These are phyloP conservation scores for Colletotrichum tropicale DNA, from an alignment of 2,329 filamentous ascomycete species.

Conservation along the genomic window DNA sequence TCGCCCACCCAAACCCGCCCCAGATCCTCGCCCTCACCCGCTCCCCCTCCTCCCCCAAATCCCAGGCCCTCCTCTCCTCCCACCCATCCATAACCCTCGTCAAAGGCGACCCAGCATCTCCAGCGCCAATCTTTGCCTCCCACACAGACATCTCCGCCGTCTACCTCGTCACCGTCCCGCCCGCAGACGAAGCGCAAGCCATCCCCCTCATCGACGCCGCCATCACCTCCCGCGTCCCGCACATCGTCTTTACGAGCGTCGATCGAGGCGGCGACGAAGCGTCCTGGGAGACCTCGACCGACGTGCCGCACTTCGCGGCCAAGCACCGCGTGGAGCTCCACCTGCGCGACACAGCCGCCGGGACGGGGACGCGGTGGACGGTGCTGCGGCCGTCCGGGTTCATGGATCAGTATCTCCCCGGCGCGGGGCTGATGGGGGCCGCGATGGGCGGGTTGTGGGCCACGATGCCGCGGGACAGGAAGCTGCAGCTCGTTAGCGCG, in stretches of 20 bases:
- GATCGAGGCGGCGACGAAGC: constrained; percentile 25
- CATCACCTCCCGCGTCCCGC: constrained; percentile 14
- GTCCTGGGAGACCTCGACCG: constrained; percentile 22
- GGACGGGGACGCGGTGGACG: constrained; percentile 22
- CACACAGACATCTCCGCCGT: constrained; percentile 24
- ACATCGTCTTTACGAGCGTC: constrained; percentile 33
- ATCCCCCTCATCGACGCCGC: constrained; percentile 27
- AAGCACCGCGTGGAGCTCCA: constrained; percentile 22
- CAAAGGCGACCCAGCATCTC: not conserved
- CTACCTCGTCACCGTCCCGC: constrained; percentile 31
- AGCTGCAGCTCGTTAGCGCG: constrained; percentile 29
- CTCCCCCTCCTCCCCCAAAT: constrained; percentile 2
- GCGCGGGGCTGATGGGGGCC: constrained; percentile 23
- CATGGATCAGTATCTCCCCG: constrained; percentile 29
- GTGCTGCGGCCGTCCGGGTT: constrained; percentile 29
- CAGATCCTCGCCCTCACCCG: constrained; percentile 3
- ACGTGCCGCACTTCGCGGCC: constrained; percentile 24
- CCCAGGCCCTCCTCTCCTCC: not conserved
- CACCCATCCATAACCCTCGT: constrained; percentile 15
- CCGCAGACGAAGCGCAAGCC: constrained; percentile 26
- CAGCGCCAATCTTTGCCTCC: constrained; percentile 21
- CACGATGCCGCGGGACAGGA: constrained; percentile 24
- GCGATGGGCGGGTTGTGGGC: constrained; percentile 28
- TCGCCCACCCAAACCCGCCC: not conserved
- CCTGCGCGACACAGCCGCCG: constrained; percentile 3